Percentiles rank a stretch among this genome's conserved stretches.
These are phyloP conservation scores for Tubosaeta sp. DNA, from an alignment of 768 basidiomycete genomes.

Conservation along the genomic window DNA sequence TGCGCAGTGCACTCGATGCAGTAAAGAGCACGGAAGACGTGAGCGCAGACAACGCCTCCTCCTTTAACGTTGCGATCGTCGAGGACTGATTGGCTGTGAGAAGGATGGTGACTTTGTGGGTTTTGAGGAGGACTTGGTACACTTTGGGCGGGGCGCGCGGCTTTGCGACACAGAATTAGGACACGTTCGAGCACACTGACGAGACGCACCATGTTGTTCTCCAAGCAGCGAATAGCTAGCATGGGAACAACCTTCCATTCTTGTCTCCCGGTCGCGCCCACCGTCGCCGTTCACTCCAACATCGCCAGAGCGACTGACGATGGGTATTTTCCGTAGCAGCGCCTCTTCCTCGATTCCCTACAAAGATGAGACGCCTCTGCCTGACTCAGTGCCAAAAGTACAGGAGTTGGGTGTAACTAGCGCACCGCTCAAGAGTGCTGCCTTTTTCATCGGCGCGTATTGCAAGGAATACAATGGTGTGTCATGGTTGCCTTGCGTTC, in stretches of 20 bases:
- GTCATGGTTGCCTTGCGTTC: conserved; percentile 23
- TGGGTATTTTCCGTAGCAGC: conserved; percentile 52
- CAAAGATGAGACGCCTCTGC: conserved; percentile 63
- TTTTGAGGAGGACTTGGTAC: conserved; percentile 67
- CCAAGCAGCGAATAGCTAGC: background rate
- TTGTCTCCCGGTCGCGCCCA: conserved; percentile 17
- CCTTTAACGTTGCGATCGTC: conserved; percentile 56
- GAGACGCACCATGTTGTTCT: conserved; percentile 18
- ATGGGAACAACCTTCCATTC: conserved; percentile 26
- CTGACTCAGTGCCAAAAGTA: conserved; percentile 68
- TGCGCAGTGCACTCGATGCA: conserved; percentile 25
- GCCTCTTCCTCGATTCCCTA: conserved; percentile 46
- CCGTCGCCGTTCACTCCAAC: conserved; percentile 4
- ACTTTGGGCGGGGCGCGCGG: conserved; percentile 56
- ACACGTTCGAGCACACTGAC: background rate
- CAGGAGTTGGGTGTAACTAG: conserved; percentile 86
- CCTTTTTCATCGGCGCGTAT: conserved; percentile 93
- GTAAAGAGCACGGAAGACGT: conserved; percentile 38
- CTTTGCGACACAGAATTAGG: conserved; percentile 26
- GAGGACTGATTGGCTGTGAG: conserved; percentile 51
- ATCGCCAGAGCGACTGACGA: conserved; percentile 27
- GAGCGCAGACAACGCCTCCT: conserved; percentile 60
- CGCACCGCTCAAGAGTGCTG: conserved; percentile 91
- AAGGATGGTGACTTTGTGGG: conserved; percentile 66
- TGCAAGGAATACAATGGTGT: conserved; percentile 96